phyloP scores from a whole-genome alignment of 2,329 filamentous ascomycete genomes.

The Sodiomyces alkalinus region DNA sequence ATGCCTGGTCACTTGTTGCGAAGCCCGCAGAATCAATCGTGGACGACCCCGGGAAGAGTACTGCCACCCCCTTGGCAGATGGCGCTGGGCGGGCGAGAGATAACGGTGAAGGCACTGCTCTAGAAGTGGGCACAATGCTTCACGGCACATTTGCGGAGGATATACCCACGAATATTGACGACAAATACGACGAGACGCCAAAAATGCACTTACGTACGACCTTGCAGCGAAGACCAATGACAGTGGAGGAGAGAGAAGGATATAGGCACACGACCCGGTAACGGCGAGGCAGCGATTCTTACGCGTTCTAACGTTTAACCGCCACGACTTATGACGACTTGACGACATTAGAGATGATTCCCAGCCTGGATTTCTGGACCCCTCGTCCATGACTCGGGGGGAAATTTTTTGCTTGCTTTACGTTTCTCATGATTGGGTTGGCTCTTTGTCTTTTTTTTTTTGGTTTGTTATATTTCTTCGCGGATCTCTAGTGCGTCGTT shows the following conservation, averaged over 20 bases:
- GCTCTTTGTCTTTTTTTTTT: conserved; percentile 6
- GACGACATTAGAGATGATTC: conserved; percentile 9
- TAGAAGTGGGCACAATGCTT: background rate
- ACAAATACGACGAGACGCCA: background rate
- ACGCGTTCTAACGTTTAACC: conserved; percentile 5
- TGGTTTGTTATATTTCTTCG: too few relatives aligned
- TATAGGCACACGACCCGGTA: conserved; percentile 9
- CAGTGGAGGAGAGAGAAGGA: too few relatives aligned
- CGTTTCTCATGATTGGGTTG: conserved; percentile 2
- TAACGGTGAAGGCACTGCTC: background rate
- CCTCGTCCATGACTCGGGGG: background rate
- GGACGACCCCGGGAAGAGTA: too few relatives aligned
- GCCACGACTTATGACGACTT: conserved; percentile 9
- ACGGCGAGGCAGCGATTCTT: conserved; percentile 9
- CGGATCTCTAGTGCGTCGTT: too few relatives aligned
- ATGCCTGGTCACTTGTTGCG: background rate
- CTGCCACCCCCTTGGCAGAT: too few relatives aligned
- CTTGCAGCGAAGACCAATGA: too few relatives aligned
- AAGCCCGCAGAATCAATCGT: too few relatives aligned
- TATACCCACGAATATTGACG: background rate
- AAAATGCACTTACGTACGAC: too few relatives aligned
- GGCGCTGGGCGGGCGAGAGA: too few relatives aligned
- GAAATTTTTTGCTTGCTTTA: background rate
- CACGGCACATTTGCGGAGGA: background rate
- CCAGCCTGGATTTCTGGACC: background rate